Base-by-base conservation (phyloP, 495 filamentous ascomycete genomes). In the Neurospora cerealis region DNA sequence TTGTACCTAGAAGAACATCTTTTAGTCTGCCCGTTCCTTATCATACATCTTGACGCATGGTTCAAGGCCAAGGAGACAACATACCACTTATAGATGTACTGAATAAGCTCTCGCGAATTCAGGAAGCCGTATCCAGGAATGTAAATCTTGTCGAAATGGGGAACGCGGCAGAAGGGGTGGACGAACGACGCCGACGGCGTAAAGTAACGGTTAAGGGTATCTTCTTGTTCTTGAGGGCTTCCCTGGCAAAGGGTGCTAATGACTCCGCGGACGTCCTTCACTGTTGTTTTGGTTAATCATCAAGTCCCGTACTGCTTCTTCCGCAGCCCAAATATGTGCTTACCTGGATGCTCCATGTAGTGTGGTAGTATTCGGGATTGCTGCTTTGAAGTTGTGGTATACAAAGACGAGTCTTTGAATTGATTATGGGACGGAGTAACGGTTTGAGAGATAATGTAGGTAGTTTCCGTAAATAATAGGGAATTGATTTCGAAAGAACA, bases 121-220 rank as follows among this genome's bases (percentile, higher is more conserved):
- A 87, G 44, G 0, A 80, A 82, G 38, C 86, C 86, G 13, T 84
- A 74, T 72, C 87, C 84, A 3, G 84, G 85, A 19, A 87, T 54
- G 2, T 74, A 69, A 48, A 76, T 42, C 28, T 84, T 74, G 9
- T 79, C 80, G 79, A 89, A 90, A 74, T 86, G 87, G 42, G 89
- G 88, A 2, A 93, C 90, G 28, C 89, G 89, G 78, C 92, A 95
- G 81, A 96, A 92, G 0, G 94, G 93, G 78, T 97, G 94, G 4
- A 87, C 84, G 79, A 97, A 96, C 72, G 88, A 86, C 19, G 92
- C 89, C 75, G 89, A 80, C 10, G 85, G 86, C 2, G 89, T 87
- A 83, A 93, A 97, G 81, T 92, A 94, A 13, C 81, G 84, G 69
- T 93, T 85, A 28, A 97, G 79, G 6, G 90, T 84, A 21, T 85